These are phyloP conservation scores for Solanum paucissectum DNA, from an alignment of 257 asterid species.

Conservation along the genomic window DNA sequence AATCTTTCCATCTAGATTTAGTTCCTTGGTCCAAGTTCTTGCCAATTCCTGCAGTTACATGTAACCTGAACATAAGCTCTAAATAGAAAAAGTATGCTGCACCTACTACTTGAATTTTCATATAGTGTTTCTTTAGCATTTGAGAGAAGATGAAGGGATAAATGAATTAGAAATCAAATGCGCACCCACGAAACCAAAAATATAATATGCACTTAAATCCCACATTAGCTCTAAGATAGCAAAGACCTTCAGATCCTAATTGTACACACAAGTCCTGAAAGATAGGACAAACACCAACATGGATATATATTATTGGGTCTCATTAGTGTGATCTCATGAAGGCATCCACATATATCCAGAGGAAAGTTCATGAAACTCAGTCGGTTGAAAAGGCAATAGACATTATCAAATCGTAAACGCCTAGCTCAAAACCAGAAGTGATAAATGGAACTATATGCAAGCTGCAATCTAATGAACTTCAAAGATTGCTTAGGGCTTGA, in stretches of 20 bases:
- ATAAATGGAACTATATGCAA: neutral
- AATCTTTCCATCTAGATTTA: constrained; percentile 54
- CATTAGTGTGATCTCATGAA: neutral
- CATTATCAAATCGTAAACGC: neutral
- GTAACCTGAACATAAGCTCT: neutral
- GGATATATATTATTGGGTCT: neutral
- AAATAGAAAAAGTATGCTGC: neutral
- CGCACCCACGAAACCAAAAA: neutral
- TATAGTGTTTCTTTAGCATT: neutral
- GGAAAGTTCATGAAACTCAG: neutral
- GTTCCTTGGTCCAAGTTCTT: constrained; percentile 28
- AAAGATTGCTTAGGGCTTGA: neutral
- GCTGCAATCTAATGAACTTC: neutral
- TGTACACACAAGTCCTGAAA: neutral
- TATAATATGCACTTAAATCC: neutral
- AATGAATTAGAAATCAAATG: neutral
- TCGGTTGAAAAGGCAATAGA: neutral
- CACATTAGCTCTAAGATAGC: neutral
- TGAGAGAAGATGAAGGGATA: neutral
- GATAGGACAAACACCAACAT: neutral
- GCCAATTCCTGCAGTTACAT: constrained; percentile 50
- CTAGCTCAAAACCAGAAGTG: neutral
- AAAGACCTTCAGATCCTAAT: neutral
- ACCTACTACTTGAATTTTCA: neutral
- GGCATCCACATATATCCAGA: neutral